Percentiles rank a stretch among this genome's conserved stretches.
phyloP scores from a whole-genome alignment of 2,329 filamentous ascomycete species.

The Penicillium sp. region DNA sequence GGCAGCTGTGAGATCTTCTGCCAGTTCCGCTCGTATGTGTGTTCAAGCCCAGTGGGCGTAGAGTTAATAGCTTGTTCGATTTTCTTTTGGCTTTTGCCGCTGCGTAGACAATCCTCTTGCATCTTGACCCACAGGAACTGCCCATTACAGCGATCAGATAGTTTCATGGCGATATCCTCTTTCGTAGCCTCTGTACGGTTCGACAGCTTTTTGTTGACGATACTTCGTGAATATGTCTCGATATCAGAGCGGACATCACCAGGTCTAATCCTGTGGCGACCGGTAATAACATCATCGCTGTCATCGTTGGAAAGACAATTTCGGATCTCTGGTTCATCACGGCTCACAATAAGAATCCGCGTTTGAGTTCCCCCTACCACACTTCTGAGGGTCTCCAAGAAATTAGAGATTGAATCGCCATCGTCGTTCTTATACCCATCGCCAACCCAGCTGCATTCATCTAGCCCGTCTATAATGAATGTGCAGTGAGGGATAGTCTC shows the following conservation, averaged over 20 bases:
- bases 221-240: background rate
- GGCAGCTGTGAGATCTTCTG: background rate
- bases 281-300: background rate
- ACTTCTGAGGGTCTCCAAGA: background rate
- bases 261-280: conserved; percentile 1
- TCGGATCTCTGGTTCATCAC: conserved; percentile 6
- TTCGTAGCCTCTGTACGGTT: background rate
- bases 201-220: conserved; percentile 2
- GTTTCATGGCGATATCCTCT: background rate
- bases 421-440: background rate
- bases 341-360: conserved; percentile 6
- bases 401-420: background rate
- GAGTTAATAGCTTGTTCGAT: conserved; percentile 4
- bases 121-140: conserved; percentile 11
- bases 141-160: conserved; percentile 7
- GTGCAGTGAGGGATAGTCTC: background rate
- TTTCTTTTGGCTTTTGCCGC: conserved; percentile 1
- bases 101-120: conserved; percentile 1
- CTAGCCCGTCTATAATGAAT: conserved; percentile 3
- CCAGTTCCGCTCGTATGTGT: conserved; percentile 7
- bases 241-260: conserved; percentile 5
- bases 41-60: conserved; percentile 2
- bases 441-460: conserved; percentile 1
- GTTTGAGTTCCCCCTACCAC: background rate
- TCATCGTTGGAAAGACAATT: background rate